These are phyloP conservation scores for Saturnispora halmiae DNA, from an alignment of 805 yeast genomes.

Conservation along the genomic window DNA sequence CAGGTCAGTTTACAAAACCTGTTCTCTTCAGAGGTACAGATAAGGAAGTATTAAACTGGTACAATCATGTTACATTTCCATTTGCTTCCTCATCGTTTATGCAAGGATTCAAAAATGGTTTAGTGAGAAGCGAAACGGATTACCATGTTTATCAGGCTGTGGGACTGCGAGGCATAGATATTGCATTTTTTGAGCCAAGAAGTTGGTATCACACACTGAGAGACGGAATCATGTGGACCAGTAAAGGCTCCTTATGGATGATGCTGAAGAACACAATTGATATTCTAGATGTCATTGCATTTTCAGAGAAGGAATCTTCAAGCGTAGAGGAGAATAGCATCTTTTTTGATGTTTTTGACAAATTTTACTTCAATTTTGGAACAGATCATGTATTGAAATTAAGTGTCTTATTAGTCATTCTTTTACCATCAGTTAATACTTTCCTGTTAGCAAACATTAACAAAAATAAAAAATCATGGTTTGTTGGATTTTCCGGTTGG, in stretches of 20 bases:
- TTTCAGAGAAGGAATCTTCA: too few species aligned
- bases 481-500: constrained; percentile 34
- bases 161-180: constrained; percentile 79
- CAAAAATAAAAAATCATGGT: constrained; percentile 36
- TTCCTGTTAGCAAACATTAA: constrained; percentile 39
- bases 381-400: constrained; percentile 38
- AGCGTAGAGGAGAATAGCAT: constrained; percentile 25
- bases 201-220: constrained; percentile 70
- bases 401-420: constrained; percentile 43
- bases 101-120: constrained; percentile 69
- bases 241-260: constrained; percentile 69
- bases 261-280: constrained; percentile 71
- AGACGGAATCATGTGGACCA: constrained; percentile 58
- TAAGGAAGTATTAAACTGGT: constrained; percentile 53
- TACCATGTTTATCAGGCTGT: constrained; percentile 57
- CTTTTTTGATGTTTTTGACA: constrained; percentile 57
- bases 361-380: constrained; percentile 45
- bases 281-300: constrained; percentile 39
- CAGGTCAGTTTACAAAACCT: constrained; percentile 63
- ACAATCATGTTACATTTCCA: constrained; percentile 48
- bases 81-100: constrained; percentile 76
- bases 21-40: constrained; percentile 79
- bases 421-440: constrained; percentile 46
- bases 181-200: constrained; percentile 83
- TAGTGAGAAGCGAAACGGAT: constrained; percentile 78